phyloP scores from a whole-genome alignment of 2,329 filamentous ascomycete species.

The Lojkania enalia region DNA sequence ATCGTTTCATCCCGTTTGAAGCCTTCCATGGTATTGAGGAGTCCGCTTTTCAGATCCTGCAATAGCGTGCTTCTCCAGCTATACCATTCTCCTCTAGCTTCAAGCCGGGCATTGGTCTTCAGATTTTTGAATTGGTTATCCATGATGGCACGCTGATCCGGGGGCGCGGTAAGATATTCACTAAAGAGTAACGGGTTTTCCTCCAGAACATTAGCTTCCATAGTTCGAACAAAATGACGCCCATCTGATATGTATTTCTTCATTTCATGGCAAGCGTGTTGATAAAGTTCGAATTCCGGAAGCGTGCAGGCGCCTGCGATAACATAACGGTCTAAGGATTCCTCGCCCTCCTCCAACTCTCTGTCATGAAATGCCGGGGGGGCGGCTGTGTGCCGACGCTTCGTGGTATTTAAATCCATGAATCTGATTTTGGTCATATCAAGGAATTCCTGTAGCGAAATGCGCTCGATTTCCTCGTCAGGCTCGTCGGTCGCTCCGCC shows the following conservation, averaged over 20 bases:
- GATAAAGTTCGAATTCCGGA: constrained; percentile 91
- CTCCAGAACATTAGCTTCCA: constrained; percentile 84
- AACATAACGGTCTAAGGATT: constrained; percentile 73
- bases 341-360: constrained; percentile 51
- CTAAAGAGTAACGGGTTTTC: constrained; percentile 90
- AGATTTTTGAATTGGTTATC: constrained; percentile 98
- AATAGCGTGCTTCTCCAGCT: constrained; percentile 92
- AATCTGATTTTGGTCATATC: constrained; percentile 96
- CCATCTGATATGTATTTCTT: constrained; percentile 97
- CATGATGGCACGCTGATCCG: constrained; percentile 83
- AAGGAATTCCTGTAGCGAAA: constrained; percentile 88
- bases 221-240: constrained; percentile 83
- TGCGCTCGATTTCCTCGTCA: constrained; percentile 58
- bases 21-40: constrained; percentile 73
- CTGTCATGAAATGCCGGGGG: constrained; percentile 41
- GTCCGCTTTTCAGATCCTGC: constrained; percentile 77
- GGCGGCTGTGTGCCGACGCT: constrained; percentile 77
- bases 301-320: constrained; percentile 88
- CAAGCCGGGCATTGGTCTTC: constrained; percentile 85
- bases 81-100: constrained; percentile 98
- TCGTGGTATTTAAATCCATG: constrained; percentile 97
- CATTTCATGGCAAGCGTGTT: constrained; percentile 92
- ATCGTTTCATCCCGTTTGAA: constrained; percentile 74
- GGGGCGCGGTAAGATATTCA: constrained; percentile 84
- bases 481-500: constrained; percentile 25